Conservation (phyloP, 2,329 filamentous ascomycete species). For the Fusarium sp. region DNA sequence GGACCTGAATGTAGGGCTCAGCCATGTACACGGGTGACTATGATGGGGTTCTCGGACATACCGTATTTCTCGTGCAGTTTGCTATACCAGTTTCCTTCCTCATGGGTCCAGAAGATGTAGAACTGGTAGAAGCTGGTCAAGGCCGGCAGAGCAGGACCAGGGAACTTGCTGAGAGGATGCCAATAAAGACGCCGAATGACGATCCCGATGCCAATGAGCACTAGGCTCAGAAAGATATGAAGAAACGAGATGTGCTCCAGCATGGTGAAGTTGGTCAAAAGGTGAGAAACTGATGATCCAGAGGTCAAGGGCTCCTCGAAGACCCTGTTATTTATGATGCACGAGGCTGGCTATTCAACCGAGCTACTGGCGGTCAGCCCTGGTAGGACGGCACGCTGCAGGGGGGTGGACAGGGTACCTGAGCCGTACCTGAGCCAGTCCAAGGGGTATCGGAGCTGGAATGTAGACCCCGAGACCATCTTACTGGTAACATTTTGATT, state of each 20-base stretch:
- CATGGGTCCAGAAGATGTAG: background rate
- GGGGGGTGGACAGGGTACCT: background rate
- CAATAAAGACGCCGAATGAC: background rate
- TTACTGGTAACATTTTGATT: background rate
- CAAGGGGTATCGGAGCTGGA: background rate
- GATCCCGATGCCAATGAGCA: background rate
- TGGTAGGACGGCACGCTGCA: background rate
- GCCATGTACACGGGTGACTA: background rate
- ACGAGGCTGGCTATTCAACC: background rate
- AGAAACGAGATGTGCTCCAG: background rate
- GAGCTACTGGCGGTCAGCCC: background rate
- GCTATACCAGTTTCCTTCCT: background rate
- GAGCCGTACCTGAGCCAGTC: background rate
- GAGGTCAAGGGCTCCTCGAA: background rate
- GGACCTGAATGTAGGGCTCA: background rate
- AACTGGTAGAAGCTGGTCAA: conserved; percentile 1
- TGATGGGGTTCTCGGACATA: background rate
- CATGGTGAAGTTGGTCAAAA: background rate
- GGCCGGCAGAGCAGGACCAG: background rate
- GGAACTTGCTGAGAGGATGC: conserved; percentile 1
- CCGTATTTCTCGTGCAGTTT: background rate
- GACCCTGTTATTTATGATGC: conserved; percentile 2
- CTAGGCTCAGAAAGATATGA: background rate
- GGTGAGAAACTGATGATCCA: background rate
- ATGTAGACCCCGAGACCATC: background rate